Base-by-base conservation (phyloP, 805 yeast genomes). In the Jamesozyma gamospora region DNA sequence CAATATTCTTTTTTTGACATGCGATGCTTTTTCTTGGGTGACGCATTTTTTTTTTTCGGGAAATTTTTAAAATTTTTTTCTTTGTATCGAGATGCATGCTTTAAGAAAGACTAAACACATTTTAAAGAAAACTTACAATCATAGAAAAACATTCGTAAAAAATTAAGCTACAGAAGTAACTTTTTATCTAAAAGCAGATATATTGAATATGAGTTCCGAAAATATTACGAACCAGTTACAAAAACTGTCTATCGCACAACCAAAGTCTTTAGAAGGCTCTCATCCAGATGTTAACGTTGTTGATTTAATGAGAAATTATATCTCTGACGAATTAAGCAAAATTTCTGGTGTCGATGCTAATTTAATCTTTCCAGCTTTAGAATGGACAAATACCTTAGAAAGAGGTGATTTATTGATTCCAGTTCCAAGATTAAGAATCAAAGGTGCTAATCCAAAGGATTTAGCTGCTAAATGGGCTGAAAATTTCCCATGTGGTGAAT, bases 341-440 rank as follows among this genome's bases (percentile, higher is more conserved):
- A 65, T 92, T 50, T 72, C 94, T 15, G 81, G 79, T 28, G 94
- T 87, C 31, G 82, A 80, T 43, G 65, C 72, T 41, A 64, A 67
- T 3, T 59, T 86, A 37, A 84, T 88, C 46, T 84, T 71, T 62
- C 83, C 86, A 41, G 86, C 95, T 28, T 71, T 92, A 54, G 97
- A 92, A 64, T 75, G 90, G 71, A 86, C 96, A 17, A 70, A 74
- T 48, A 79, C 87, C 31, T 65, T 82, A 50, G 96, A 87, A 44
- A 81, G 90, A 41, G 98, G 97, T 57, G 98, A 92, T 62, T 71
- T 92, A 53, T 72, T 90, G 45, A 76, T 90, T 40, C 96, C 98
- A 32, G 71, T 92, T 32, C 98, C 97, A 52, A 78, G 96, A 61
- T 75, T 95, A 53, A 72, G 90, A 61, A 82, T 86, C 51, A 77